Evolutionary conservation across 2,329 filamentous ascomycete genomes (phyloP).

Genomic region (Cladophialophora psammophila): DNA sequence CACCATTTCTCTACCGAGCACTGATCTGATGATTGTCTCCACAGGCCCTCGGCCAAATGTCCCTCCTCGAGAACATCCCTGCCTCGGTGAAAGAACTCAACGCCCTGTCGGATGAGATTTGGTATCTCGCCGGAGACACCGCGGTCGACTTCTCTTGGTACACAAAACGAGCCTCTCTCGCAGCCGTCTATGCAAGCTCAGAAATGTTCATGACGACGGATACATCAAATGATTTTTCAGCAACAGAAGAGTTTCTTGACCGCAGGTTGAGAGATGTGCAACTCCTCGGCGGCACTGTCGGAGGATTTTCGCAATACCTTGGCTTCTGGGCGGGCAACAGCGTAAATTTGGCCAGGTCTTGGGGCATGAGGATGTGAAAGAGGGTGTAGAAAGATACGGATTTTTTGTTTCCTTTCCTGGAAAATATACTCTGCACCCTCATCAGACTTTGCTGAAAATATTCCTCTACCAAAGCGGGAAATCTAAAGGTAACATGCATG

Average conservation of each 20-base stretch:
- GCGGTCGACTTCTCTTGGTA: constrained; percentile 91
- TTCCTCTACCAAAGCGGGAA: neutral
- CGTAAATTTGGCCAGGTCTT: constrained; percentile 85
- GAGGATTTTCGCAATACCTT: constrained; percentile 76
- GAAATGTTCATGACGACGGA: constrained; percentile 97
- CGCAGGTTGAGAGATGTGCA: constrained; percentile 75
- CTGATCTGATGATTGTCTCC: constrained; percentile 24
- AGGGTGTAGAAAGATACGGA: neutral
- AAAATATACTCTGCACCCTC: neutral
- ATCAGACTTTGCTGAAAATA: neutral
- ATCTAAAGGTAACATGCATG: neutral
- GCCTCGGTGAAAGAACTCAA: constrained; percentile 80
- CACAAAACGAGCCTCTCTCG: constrained; percentile 69
- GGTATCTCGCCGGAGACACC: constrained; percentile 81
- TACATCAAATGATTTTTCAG: constrained; percentile 71
- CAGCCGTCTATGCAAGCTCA: constrained; percentile 74
- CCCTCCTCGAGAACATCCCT: constrained; percentile 78
- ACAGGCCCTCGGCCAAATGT: constrained; percentile 88
- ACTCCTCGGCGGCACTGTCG: constrained; percentile 67
- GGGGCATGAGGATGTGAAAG: constrained; percentile 76
- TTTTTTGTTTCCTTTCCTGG: neutral
- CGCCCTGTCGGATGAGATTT: constrained; percentile 87
- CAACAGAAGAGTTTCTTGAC: constrained; percentile 81
- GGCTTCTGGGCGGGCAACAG: constrained; percentile 79
- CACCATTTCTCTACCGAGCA: constrained; percentile 26